Percentiles rank a stretch among this genome's conserved stretches.
Evolutionary conservation across 148 eudicot species (phyloP).

Genomic region (Selenicereus undatus): DNA sequence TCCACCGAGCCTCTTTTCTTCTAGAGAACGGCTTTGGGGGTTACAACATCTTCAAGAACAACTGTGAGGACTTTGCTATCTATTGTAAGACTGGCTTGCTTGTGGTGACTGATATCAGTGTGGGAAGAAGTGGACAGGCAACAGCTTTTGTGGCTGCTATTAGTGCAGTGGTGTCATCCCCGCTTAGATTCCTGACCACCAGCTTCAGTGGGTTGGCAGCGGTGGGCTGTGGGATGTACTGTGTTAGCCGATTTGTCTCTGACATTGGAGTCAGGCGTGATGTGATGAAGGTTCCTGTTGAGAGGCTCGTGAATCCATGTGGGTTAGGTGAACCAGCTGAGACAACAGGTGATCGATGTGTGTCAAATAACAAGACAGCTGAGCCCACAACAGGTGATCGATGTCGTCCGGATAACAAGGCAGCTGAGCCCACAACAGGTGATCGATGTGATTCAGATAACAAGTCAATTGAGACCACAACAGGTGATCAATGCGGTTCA

Average conservation of each 20-base stretch:
- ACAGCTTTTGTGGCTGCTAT: constrained; percentile 62
- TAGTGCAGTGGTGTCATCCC: constrained; percentile 62
- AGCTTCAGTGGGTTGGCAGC: constrained; percentile 51
- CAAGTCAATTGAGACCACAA: constrained; percentile 17
- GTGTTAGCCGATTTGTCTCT: constrained; percentile 56
- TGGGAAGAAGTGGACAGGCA: constrained; percentile 91
- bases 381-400: background rate
- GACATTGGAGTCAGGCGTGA: constrained; percentile 84
- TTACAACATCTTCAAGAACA: constrained; percentile 82
- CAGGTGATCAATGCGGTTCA: constrained; percentile 12
- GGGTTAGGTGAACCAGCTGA: constrained; percentile 24
- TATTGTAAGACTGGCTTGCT: constrained; percentile 85
- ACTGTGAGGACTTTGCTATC: constrained; percentile 92
- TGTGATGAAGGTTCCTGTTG: constrained; percentile 69
- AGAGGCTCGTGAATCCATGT: constrained; percentile 48
- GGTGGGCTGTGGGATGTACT: constrained; percentile 69
- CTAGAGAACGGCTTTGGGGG: constrained; percentile 82
- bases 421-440: constrained; percentile 10
- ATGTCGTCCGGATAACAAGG: background rate
- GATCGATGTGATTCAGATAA: constrained; percentile 8
- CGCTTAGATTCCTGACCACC: constrained; percentile 64
- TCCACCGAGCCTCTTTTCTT: constrained; percentile 67
- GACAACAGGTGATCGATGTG: constrained; percentile 5
- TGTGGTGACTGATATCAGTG: constrained; percentile 51
- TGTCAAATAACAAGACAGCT: constrained; percentile 19